Evolutionary conservation across 179 eudicot species (phyloP), one percentile per base, ranked within the genome.

Genomic region (Beta lomatogona): DNA sequence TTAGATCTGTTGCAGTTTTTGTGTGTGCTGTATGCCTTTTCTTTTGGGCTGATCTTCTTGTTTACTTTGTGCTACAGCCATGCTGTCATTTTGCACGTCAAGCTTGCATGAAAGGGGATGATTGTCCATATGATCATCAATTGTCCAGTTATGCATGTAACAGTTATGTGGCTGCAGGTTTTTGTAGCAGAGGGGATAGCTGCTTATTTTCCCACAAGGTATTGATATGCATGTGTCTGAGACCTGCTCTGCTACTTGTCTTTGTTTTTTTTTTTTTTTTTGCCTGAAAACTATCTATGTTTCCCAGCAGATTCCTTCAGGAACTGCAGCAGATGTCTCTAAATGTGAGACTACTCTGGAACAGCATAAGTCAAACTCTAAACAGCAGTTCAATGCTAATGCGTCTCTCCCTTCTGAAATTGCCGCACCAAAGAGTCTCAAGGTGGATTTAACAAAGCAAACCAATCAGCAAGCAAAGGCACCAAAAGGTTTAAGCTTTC

Each of bases 91-190:
- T 94, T 87, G 98, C 98, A 54, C 93, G 94, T 28, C 88, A 91
- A 55, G 71, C 93, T 63, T 96, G 99, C 92, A 91, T 94, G 98
- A 96, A 96, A 86, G 98, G 99, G 83, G 93, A 91, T 76, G 94
- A 91, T 79, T 96, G 99, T 82, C 97, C 97, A 16, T 96, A 63
- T 86, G 99, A 94, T 89, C 99, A 96, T 86, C 77, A 93, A 59
- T 91, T 96, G 82, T 91, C 97, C 54, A 96, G 94, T 82, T 96
- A 96, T 88, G 97, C 98, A 9, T 96, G 99, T 84, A 85, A 87
- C 75, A 93, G 86, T 79, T 84, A 57, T 73, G 84, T 78, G 21
- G 41, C 89, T 64, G 85, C 85, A 16, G 97, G 97, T 57, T 91
- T 66, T 83, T 96, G 99, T 89, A 57, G 53, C 89, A 89, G 99